phyloP scores from a whole-genome alignment of 1,139 yeast species.

The Lodderomyces theae region DNA sequence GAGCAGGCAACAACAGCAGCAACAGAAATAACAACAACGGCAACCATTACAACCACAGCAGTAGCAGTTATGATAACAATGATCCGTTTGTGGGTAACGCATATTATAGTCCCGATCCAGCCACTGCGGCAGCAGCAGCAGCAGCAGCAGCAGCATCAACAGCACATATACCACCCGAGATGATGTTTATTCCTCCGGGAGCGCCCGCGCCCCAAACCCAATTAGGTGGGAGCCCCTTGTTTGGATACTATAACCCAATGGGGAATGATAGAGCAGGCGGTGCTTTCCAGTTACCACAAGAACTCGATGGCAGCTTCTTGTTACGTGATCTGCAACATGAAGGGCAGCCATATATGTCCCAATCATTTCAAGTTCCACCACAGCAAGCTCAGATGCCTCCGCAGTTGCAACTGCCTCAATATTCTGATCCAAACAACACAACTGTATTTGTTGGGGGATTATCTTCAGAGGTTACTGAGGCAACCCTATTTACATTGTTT shows the following conservation, averaged over 20 bases:
- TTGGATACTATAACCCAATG: constrained; percentile 11
- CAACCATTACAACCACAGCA: no score
- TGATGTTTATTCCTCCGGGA: constrained; percentile 17
- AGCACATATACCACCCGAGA: constrained; percentile 14
- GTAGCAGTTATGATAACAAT: neutral
- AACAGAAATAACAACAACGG: no score
- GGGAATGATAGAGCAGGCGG: neutral
- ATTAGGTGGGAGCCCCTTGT: constrained; percentile 11
- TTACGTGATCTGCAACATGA: neutral
- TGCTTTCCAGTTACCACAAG: neutral
- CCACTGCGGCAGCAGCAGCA: constrained; percentile 8
- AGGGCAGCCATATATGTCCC: constrained; percentile 3
- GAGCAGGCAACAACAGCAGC: constrained; percentile 6
- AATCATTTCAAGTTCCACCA: neutral
- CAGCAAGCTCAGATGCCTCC: constrained; percentile 23
- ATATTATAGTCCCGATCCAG: constrained; percentile 5
- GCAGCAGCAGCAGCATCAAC: constrained; percentile 3
- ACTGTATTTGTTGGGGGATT: constrained; percentile 95
- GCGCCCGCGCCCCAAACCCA: constrained; percentile 3
- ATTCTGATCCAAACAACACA: constrained; percentile 77
- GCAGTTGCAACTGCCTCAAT: constrained; percentile 33
- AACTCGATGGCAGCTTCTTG: neutral
- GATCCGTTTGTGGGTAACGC: constrained; percentile 1
- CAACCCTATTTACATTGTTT: constrained; percentile 69
- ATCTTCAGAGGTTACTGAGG: constrained; percentile 72